Evolutionary conservation across 139 green algal genomes (phyloP), one percentile per base, ranked within the genome.

Genomic region (Picochlorum sp.): DNA sequence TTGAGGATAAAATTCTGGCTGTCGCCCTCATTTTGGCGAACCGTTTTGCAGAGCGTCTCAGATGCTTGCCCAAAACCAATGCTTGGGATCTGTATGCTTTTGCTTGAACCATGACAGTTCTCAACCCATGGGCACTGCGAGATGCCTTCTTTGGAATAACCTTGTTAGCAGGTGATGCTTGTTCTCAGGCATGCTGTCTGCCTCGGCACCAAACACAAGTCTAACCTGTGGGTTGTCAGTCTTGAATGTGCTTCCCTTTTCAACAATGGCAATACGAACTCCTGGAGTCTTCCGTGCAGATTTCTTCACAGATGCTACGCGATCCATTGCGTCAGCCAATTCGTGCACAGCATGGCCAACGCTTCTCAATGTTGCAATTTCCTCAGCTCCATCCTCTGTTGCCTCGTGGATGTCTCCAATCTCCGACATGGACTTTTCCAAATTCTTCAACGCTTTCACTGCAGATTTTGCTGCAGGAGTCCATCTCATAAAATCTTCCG

Each of bases 41-140:
- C 28, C 51, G 49, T 24, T 28, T n/a, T 1, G 55, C 30, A 30
- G 66, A 55, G 28, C 58, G 30, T 16, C 58, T 56, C 45, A 77
- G 34, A 49, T 72, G 64, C 1, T 45, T 51, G 6, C 18, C 63
- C 23, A 77, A 65, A 38, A 66, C 60, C n/a, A 59, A 32, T 41
- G 51, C 23, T 59, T 59, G 21, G 23, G 51, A 20, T 34, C 23
- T 59, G 51, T 34, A 59, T 15, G 51, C n/a, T n/a, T 34, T 20
- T 20, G 51, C 51, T 26, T 54, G 47, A 21, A 54, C 18, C 47
- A 54, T 54, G 18, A 20, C 16, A 54, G 47, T 20, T 20, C n/a
- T 54, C n/a, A 26, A 26, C 47, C n/a, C n/a, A 5, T 54, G 16
- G n/a, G 16, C 18, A 54, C n/a, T 20, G n/a, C 11, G 47, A 54